Evolutionary conservation across 768 basidiomycete species (phyloP).

Genomic region (Dioszegia crocea): DNA sequence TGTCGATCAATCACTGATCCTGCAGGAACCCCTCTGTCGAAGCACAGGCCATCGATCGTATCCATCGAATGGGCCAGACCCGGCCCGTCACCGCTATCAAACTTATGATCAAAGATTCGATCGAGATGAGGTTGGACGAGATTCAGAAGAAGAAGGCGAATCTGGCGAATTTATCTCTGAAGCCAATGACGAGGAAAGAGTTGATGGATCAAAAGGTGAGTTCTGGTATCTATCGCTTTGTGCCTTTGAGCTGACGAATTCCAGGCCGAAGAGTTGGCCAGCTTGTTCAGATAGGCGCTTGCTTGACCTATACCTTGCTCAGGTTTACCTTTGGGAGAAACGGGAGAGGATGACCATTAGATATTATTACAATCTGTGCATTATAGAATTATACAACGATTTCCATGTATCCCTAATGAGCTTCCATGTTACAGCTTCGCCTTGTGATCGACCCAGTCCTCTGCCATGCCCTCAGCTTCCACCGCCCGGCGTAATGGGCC

Average conservation of each 20-base stretch:
- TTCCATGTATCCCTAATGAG: too few relatives aligned
- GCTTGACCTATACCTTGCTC: not conserved
- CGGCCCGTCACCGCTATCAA: conserved; percentile 86
- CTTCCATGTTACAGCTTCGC: conserved; percentile 13
- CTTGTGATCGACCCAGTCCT: conserved; percentile 26
- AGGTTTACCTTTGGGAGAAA: too few relatives aligned
- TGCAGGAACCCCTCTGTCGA: conserved; percentile 7
- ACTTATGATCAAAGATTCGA: conserved; percentile 87
- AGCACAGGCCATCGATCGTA: conserved; percentile 14
- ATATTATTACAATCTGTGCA: too few relatives aligned
- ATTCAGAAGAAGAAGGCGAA: conserved; percentile 93
- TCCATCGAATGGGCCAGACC: conserved; percentile 96
- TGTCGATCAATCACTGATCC: not conserved
- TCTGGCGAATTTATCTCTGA: conserved; percentile 88
- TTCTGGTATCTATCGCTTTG: not conserved
- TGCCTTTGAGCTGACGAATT: conserved; percentile 2
- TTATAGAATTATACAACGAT: too few relatives aligned
- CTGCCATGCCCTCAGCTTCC: conserved; percentile 26
- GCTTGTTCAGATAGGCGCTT: conserved; percentile 29
- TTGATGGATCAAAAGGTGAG: conserved; percentile 73
- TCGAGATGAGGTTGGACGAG: conserved; percentile 85
- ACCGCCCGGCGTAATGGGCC: conserved; percentile 25
- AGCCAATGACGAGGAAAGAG: conserved; percentile 81
- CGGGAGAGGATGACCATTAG: too few relatives aligned
- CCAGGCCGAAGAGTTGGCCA: conserved; percentile 35